Base-by-base conservation (phyloP, 306 rosid genomes). In the Sesbania bispinosa region DNA sequence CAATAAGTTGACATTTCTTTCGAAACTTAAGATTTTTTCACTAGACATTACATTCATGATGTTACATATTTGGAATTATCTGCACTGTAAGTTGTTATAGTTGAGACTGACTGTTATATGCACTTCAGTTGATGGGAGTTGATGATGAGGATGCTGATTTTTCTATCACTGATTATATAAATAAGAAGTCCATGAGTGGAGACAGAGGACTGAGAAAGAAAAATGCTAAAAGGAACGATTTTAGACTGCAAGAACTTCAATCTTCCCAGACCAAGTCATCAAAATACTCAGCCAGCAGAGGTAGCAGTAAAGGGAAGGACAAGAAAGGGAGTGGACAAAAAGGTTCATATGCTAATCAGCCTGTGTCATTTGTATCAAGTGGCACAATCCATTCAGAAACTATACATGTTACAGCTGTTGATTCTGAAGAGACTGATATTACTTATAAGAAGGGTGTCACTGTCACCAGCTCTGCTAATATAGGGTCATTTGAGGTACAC, bases 401-500 rank as follows among this genome's bases (percentile, higher is more conserved):
- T 13, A 78, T 46, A 10, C 83, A 86, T 76, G 16, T 58, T 27
- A 10, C 36, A 5, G 78, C 71, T 8, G 54, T 43, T 41, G 86
- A 78, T 59, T 65, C 81, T 1, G 74, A 77, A 69, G 88, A 82
- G 47, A 75, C 59, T 42, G 85, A 77, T 26, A 20, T 51, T 53
- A 53, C 80, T 74, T 0, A 16, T 32, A 77, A 74, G 69, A 82
- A 77, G 60, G 75, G 6, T 15, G 48, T 27, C 29, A 36, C 1
- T 9, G 61, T 43, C 42, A 42, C 71, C 29, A 81, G 65, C 63
- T 78, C 88, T 4, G 78, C 82, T 54, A 82, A 65, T 20, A 74
- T 85, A 35, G 83, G 80, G 50, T 80, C 90, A 3, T 93, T 93
- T 80, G 98, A 93, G 89, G 81, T 76, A 20, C 93, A 93, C 83